Evolutionary conservation across 805 yeast species (phyloP).

Genomic region (Babjeviella inositovora): DNA sequence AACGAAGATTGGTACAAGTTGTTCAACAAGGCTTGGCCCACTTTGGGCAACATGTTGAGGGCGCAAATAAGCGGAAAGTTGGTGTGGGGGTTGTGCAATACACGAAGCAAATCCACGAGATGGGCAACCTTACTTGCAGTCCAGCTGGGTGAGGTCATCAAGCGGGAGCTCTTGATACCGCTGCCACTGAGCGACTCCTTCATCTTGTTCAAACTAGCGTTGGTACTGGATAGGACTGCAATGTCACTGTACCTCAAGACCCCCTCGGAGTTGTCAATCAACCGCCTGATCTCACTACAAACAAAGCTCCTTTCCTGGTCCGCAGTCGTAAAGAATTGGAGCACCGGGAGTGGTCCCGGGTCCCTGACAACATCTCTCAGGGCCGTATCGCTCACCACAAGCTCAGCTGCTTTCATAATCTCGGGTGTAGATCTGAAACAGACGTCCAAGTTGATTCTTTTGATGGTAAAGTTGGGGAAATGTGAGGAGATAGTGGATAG

Average conservation of each 20-base stretch:
- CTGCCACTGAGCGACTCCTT: slow-evolving; percentile 17
- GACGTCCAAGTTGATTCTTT: slow-evolving; percentile 22
- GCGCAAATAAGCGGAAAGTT: slow-evolving; percentile 11
- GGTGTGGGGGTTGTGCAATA: slow-evolving; percentile 13
- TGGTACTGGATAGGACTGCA: slow-evolving; percentile 34
- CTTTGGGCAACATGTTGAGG: slow-evolving; percentile 6
- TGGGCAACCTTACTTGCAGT: slow-evolving; percentile 21
- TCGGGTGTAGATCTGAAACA: slow-evolving; percentile 51
- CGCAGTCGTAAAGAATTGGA: slow-evolving; percentile 7
- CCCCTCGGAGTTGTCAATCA: slow-evolving; percentile 23
- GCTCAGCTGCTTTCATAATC: slow-evolving; percentile 25
- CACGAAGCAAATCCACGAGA: slow-evolving; percentile 30
- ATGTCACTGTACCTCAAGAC: slow-evolving; percentile 27
- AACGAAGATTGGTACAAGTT: slow-evolving; percentile 4
- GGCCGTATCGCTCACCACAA: slow-evolving; percentile 3
- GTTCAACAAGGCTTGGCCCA: slow-evolving; percentile 3
- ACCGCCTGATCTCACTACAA: slow-evolving; percentile 21
- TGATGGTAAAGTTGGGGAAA: slow-evolving; percentile 8
- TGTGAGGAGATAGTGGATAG: slow-evolving; percentile 9
- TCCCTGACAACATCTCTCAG: slow-evolving; percentile 5
- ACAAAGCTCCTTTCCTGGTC: slow-evolving; percentile 25
- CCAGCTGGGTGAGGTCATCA: slow-evolving; percentile 37
- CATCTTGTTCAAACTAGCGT: slow-evolving; percentile 25
- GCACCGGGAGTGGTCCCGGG: slow-evolving; percentile 9
- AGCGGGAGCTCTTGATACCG: slow-evolving; percentile 23